phyloP scores from a whole-genome alignment of 192 early-diverging fungal species.

The Backusella liffmaniae region DNA sequence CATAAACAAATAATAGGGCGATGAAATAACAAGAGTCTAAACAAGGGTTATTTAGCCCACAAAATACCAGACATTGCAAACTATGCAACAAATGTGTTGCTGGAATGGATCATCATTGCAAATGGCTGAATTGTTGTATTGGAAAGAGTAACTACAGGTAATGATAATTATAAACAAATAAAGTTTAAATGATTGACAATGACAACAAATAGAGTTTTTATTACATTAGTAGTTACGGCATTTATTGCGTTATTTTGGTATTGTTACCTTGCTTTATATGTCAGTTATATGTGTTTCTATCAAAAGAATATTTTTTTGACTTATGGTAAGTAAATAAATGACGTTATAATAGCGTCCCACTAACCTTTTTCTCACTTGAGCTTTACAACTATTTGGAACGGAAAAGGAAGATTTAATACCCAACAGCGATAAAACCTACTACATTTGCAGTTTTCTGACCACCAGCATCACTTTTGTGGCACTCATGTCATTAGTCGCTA shows the following conservation, averaged over 20 bases:
- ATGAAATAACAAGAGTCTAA: background rate
- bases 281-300: slow-evolving; percentile 12
- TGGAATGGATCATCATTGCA: slow-evolving; percentile 42
- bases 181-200: background rate
- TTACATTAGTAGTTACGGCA: slow-evolving; percentile 13
- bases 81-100: slow-evolving; percentile 41
- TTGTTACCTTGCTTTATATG: slow-evolving; percentile 12
- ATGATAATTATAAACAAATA: background rate
- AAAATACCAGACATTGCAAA: slow-evolving; percentile 37
- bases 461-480: background rate
- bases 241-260: slow-evolving; percentile 29
- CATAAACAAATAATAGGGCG: background rate
- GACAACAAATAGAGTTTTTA: slow-evolving; percentile 20
- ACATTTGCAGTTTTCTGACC: slow-evolving; percentile 5
- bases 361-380: background rate
- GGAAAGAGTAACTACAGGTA: slow-evolving; percentile 37
- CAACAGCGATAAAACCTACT: slow-evolving; percentile 4
- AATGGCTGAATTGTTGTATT: slow-evolving; percentile 40
- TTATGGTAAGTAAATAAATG: slow-evolving; percentile 17
- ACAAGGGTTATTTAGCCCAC: background rate
- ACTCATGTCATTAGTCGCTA: slow-evolving; percentile 12
- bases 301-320: slow-evolving; percentile 7
- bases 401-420: background rate
- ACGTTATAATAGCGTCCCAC: background rate
- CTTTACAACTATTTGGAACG: background rate